These are phyloP conservation scores for Mortierella sp. DNA, from an alignment of 371 early-diverging fungal genomes.

Conservation along the genomic window DNA sequence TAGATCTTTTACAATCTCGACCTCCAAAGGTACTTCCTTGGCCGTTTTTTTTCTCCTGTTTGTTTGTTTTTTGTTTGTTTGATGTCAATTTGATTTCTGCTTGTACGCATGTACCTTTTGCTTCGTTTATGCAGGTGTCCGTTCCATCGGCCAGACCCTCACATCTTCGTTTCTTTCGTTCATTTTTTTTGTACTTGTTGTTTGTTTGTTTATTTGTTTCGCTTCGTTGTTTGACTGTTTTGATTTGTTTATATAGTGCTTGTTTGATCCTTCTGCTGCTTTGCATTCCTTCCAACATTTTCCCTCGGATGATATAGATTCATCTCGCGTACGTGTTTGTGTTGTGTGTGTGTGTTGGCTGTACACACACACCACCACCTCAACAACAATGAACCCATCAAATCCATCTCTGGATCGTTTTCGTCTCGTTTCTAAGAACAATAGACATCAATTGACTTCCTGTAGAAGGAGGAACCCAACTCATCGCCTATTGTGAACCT, in stretches of 20 bases:
- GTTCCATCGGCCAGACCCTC: neutral
- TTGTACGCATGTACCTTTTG: neutral
- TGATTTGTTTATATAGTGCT: neutral
- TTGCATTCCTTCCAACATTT: conserved; percentile 9
- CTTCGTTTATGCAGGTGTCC: conserved; percentile 7
- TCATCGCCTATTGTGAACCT: neutral
- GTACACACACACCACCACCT: neutral
- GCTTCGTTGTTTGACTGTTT: neutral
- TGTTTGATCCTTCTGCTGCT: neutral
- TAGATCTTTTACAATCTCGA: conserved; percentile 1
- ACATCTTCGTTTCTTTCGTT: neutral
- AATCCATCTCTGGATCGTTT: too few relatives aligned
- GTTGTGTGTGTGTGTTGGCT: neutral
- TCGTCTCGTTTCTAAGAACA: too few relatives aligned
- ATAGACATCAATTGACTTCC: neutral
- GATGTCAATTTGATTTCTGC: neutral
- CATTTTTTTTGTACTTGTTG: neutral
- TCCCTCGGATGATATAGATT: neutral
- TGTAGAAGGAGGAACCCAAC: neutral
- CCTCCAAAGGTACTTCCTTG: conserved; percentile 1
- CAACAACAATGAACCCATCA: too few relatives aligned
- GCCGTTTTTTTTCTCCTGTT: neutral
- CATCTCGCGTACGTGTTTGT: neutral
- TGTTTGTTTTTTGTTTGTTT: neutral
- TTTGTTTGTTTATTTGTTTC: neutral